A percentile compares a stretch with the other conserved stretches of the same genome.
phyloP scores from a whole-genome alignment of 805 yeast genomes.

The Ogataea kodamae region DNA sequence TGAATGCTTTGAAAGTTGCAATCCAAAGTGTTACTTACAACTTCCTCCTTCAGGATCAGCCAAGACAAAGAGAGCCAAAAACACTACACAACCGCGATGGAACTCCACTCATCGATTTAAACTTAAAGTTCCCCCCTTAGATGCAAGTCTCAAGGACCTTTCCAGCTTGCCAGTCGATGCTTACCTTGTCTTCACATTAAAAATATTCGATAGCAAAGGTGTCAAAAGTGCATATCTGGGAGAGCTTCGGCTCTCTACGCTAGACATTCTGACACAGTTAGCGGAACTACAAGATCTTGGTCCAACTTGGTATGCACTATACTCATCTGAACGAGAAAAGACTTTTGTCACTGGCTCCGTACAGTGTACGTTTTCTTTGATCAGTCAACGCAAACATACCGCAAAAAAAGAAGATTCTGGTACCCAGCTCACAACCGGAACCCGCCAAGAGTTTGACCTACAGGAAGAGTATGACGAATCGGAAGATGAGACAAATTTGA shows the following conservation, averaged over 20 bases:
- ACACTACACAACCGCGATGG: conserved; percentile 20
- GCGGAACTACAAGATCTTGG: conserved; percentile 13
- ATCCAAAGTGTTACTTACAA: conserved; percentile 20
- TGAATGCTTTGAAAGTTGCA: conserved; percentile 12
- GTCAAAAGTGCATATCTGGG: conserved; percentile 27
- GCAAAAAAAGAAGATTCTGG: background rate
- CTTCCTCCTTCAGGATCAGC: conserved; percentile 16
- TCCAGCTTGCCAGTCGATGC: conserved; percentile 13
- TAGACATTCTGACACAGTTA: conserved; percentile 21
- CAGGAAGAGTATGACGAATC: conserved; percentile 23
- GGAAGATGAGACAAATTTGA: conserved; percentile 8
- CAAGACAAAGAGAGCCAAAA: conserved; percentile 17
- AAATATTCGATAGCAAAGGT: conserved; percentile 23
- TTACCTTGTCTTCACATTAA: conserved; percentile 14
- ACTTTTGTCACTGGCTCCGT: conserved; percentile 29
- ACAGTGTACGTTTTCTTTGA: conserved; percentile 21
- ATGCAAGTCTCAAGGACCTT: conserved; percentile 2
- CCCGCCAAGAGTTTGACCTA: conserved; percentile 10
- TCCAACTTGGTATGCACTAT: conserved; percentile 21
- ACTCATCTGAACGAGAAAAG: conserved; percentile 25
- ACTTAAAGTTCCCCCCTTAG: conserved; percentile 18
- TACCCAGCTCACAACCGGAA: conserved; percentile 3
- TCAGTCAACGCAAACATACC: conserved; percentile 5
- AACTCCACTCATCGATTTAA: conserved; percentile 15
- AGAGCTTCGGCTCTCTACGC: conserved; percentile 26